These are phyloP conservation scores for Phaeotremella skinneri DNA, from an alignment of 768 basidiomycete genomes.

Conservation along the genomic window DNA sequence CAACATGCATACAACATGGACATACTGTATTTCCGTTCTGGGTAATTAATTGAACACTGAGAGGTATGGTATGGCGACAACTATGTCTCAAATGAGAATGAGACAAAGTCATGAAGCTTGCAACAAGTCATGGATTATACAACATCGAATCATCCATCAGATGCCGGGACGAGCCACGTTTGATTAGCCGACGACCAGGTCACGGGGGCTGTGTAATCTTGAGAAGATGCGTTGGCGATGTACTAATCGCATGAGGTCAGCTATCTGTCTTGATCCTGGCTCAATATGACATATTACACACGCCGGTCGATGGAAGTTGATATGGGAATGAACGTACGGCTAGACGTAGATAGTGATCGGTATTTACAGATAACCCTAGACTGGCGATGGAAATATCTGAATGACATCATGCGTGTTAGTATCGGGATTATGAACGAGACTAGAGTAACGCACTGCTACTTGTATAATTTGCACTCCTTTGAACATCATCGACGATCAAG, in stretches of 20 bases:
- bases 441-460: slow-evolving; percentile 15
- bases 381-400: slow-evolving; percentile 6
- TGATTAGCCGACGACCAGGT: slow-evolving; percentile 6
- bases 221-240: slow-evolving; percentile 30
- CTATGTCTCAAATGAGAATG: too few species aligned
- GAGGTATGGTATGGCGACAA: too few species aligned
- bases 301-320: not conserved
- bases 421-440: not conserved
- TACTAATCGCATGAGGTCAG: slow-evolving; percentile 14
- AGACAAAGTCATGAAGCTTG: too few species aligned
- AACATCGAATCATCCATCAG: not conserved
- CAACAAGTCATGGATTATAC: not conserved
- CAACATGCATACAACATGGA: too few species aligned
- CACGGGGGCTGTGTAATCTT: slow-evolving; percentile 37
- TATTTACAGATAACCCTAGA: slow-evolving; percentile 1
- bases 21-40: too few species aligned
- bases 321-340: slow-evolving; percentile 27
- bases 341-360: slow-evolving; percentile 37
- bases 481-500: slow-evolving; percentile 36
- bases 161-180: not conserved
- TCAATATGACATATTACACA: not conserved
- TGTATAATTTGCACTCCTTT: slow-evolving; percentile 15
- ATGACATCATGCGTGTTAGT: slow-evolving; percentile 5
- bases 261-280: not conserved
- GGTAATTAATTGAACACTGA: too few species aligned